phyloP scores from a whole-genome alignment of 805 yeast genomes.

The Monosporozyma aerobia region DNA sequence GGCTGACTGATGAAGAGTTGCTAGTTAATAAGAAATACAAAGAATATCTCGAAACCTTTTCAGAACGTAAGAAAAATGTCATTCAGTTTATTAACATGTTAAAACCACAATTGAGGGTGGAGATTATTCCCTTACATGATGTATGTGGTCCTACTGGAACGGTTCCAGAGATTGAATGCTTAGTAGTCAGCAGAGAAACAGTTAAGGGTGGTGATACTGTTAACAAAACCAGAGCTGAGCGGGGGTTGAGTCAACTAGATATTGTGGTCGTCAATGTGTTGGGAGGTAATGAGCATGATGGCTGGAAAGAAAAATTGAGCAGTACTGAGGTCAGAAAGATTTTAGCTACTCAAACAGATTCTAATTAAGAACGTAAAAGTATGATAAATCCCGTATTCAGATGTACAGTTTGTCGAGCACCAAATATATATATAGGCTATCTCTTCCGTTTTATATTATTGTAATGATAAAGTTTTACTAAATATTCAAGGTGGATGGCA shows the following conservation, averaged over 20 bases:
- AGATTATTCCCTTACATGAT: constrained; percentile 62
- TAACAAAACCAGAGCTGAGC: constrained; percentile 52
- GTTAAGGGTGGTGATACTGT: constrained; percentile 62
- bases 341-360: constrained; percentile 7
- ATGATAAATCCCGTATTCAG: too few relatives aligned
- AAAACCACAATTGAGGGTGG: constrained; percentile 39
- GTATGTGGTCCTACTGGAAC: constrained; percentile 91
- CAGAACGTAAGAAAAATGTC: constrained; percentile 40
- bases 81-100: constrained; percentile 39
- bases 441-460: too few relatives aligned
- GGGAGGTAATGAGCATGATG: constrained; percentile 49
- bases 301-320: constrained; percentile 68
- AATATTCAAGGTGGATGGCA: too few relatives aligned
- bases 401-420: too few relatives aligned
- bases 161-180: constrained; percentile 61
- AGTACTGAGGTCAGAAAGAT: constrained; percentile 65
- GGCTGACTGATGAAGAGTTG: constrained; percentile 71
- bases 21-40: constrained; percentile 66
- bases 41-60: constrained; percentile 53
- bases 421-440: too few relatives aligned
- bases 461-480: too few relatives aligned
- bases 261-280: constrained; percentile 53
- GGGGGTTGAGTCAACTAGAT: constrained; percentile 43
- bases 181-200: constrained; percentile 78
- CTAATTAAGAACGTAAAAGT: neutral